Conservation (phyloP, 345 rosid genomes). For the Punica granatum region DNA sequence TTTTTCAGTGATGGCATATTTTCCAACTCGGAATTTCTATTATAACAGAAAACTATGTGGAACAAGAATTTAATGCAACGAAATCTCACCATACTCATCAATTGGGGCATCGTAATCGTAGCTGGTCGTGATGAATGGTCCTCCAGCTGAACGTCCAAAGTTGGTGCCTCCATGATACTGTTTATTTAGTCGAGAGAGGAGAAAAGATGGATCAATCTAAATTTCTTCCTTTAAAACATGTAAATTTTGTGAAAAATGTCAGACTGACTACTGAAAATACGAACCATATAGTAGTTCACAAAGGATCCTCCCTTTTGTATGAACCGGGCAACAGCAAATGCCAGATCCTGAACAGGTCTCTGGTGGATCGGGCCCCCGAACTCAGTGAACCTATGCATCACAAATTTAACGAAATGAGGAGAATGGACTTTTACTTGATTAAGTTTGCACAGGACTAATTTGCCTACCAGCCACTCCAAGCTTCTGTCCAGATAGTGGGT, state of each 20-base stretch:
- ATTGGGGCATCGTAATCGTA: slow-evolving; percentile 96
- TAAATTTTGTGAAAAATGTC: neutral
- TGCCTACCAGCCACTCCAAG: slow-evolving; percentile 98
- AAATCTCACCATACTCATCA: slow-evolving; percentile 84
- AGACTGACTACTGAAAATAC: slow-evolving; percentile 2
- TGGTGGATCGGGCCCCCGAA: slow-evolving; percentile 90
- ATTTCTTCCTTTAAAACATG: neutral
- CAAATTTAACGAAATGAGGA: neutral
- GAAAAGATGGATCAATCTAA: neutral
- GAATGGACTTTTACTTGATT: neutral
- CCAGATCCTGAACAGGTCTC: slow-evolving; percentile 97
- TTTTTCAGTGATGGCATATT: neutral
- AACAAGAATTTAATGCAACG: neutral
- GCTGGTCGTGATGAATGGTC: slow-evolving; percentile 96
- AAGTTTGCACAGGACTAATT: neutral
- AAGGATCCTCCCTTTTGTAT: slow-evolving; percentile 97
- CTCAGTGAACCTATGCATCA: slow-evolving; percentile 66
- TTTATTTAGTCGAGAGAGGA: slow-evolving; percentile 7
- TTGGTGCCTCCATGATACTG: slow-evolving; percentile 99
- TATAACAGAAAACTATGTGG: neutral
- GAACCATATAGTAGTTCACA: slow-evolving; percentile 92
- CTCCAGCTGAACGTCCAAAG: slow-evolving; percentile 97
- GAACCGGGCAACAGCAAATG: slow-evolving; percentile 91
- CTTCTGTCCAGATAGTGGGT: slow-evolving; percentile 97
- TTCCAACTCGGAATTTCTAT: neutral